phyloP scores from a whole-genome alignment of 2,329 filamentous ascomycete genomes.

The Didymella pomorum region DNA sequence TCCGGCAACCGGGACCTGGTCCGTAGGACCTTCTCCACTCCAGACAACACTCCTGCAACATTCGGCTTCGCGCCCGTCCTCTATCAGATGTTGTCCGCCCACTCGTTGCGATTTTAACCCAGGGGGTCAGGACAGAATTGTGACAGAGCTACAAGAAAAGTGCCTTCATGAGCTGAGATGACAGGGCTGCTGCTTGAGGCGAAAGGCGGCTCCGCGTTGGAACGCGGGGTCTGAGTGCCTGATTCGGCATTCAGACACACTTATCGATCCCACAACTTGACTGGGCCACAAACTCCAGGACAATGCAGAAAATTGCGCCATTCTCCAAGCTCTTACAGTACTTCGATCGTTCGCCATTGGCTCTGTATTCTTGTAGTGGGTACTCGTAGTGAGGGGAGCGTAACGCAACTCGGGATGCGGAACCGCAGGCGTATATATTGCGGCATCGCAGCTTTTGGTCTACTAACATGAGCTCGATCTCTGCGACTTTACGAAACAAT shows the following conservation, averaged over 20 bases:
- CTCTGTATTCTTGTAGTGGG: not conserved
- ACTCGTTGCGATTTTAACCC: not conserved
- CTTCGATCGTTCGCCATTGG: not conserved
- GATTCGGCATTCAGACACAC: constrained; percentile 5
- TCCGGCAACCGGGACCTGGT: constrained; percentile 2
- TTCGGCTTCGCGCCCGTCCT: not conserved
- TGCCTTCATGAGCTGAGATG: not conserved
- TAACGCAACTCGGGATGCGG: constrained; percentile 18
- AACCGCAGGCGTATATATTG: constrained; percentile 24
- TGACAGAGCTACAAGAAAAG: not conserved
- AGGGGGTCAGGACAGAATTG: not conserved
- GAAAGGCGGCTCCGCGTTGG: constrained; percentile 14
- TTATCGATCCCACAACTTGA: constrained; percentile 8
- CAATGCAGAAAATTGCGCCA: constrained; percentile 7
- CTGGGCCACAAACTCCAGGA: constrained; percentile 1
- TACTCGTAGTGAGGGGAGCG: constrained; percentile 7
- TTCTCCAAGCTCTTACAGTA: constrained; percentile 1
- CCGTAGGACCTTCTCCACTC: not conserved
- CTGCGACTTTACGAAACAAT: not conserved
- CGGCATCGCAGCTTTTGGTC: not conserved
- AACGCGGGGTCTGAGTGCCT: constrained; percentile 14
- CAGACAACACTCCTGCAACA: not conserved
- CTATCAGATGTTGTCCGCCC: not conserved
- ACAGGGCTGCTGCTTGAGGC: constrained; percentile 8
- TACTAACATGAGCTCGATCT: constrained; percentile 1